phyloP scores from a whole-genome alignment of 768 basidiomycete species.

The Phaeotremella fagi region DNA sequence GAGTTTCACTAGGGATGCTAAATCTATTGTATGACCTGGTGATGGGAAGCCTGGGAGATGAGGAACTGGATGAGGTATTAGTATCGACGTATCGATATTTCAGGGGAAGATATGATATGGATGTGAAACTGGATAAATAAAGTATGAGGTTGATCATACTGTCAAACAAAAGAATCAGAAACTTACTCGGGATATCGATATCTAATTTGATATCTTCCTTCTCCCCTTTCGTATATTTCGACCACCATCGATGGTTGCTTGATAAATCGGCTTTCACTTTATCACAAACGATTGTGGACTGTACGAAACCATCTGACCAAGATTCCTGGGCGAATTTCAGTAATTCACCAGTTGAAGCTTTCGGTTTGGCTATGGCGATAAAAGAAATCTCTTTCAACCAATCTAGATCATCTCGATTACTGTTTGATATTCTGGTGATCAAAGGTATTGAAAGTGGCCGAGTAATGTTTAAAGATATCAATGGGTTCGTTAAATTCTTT shows the following conservation, averaged over 20 bases:
- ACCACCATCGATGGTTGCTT: conserved; percentile 21
- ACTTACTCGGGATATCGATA: conserved; percentile 41
- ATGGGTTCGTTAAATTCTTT: conserved; percentile 3
- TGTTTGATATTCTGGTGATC: conserved; percentile 10
- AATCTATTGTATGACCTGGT: conserved; percentile 35
- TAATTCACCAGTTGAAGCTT: conserved; percentile 31
- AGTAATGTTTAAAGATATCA: conserved; percentile 14
- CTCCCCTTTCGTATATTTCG: conserved; percentile 21
- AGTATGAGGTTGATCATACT: background rate
- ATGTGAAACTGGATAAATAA: conserved; percentile 12
- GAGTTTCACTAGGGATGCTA: conserved; percentile 36
- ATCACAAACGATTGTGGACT: conserved; percentile 17
- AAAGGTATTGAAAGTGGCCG: conserved; percentile 20
- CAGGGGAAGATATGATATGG: conserved; percentile 6
- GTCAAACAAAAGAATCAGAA: background rate
- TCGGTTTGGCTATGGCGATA: conserved; percentile 19
- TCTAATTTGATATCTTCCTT: conserved; percentile 30
- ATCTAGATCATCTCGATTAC: background rate
- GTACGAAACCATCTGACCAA: conserved; percentile 31
- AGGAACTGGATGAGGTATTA: conserved; percentile 22
- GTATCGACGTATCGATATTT: background rate
- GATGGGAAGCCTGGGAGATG: conserved; percentile 31
- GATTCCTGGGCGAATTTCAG: conserved; percentile 31
- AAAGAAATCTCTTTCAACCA: conserved; percentile 37
- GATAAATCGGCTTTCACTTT: conserved; percentile 21